These are phyloP conservation scores for Nitzschia putrida DNA, from an alignment of 108 stramenopile species.

Conservation along the genomic window DNA sequence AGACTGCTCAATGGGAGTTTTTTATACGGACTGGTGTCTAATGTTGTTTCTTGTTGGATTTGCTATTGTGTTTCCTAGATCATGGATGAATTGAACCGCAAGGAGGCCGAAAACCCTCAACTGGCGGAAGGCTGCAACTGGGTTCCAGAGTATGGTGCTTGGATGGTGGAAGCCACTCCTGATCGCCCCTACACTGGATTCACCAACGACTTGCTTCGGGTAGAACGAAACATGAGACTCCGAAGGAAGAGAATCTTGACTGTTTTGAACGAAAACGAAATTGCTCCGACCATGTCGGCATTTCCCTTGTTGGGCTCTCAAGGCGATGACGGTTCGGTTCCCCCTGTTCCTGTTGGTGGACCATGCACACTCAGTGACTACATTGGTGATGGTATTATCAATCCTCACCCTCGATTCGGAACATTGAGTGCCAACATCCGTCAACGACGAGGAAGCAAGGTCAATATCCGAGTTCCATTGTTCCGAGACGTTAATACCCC, in stretches of 20 bases:
- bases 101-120: conserved; percentile 65
- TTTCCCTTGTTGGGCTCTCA: conserved; percentile 86
- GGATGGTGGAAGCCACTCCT: conserved; percentile 99
- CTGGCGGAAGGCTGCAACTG: conserved; percentile 87
- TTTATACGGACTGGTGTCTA: background rate
- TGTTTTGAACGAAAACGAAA: conserved; percentile 84
- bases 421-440: conserved; percentile 96
- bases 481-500: conserved; percentile 92
- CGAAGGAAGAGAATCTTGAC: conserved; percentile 89
- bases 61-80: conserved; percentile 49
- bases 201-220: conserved; percentile 90
- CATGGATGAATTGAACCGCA: conserved; percentile 86
- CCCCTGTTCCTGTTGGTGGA: conserved; percentile 76
- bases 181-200: conserved; percentile 90
- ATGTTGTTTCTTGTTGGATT: conserved; percentile 9
- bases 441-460: conserved; percentile 86
- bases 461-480: conserved; percentile 93
- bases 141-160: conserved; percentile 97
- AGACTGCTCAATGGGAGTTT: too few species aligned
- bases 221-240: conserved; percentile 98
- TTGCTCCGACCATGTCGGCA: conserved; percentile 89
- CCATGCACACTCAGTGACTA: conserved; percentile 86
- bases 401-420: conserved; percentile 98
- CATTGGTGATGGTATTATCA: conserved; percentile 94
- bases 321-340: conserved; percentile 82